phyloP scores from a whole-genome alignment of 257 asterid species.

The Coffea eugenioides region DNA sequence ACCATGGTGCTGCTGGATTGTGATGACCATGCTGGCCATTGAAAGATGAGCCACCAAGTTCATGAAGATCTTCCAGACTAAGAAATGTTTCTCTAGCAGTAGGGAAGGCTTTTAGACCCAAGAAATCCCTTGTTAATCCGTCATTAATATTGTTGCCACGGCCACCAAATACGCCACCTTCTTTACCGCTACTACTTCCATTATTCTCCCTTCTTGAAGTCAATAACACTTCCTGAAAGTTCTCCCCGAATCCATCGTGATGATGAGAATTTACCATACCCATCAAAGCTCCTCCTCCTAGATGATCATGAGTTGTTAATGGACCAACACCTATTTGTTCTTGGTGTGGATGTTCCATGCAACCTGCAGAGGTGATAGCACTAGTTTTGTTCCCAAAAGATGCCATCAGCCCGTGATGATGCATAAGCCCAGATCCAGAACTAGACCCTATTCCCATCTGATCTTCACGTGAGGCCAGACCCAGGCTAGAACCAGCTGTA shows the following conservation, averaged over 20 bases:
- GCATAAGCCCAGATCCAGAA: not conserved
- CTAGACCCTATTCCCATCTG: constrained; percentile 11
- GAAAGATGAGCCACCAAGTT: constrained; percentile 40
- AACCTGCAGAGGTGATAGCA: constrained; percentile 27
- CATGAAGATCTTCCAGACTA: constrained; percentile 44
- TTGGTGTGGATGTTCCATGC: constrained; percentile 32
- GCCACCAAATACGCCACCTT: constrained; percentile 5
- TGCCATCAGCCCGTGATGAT: not conserved
- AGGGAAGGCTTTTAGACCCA: constrained; percentile 53
- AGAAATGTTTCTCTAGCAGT: constrained; percentile 38
- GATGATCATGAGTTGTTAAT: not conserved
- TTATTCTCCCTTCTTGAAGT: constrained; percentile 5
- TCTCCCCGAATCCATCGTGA: not conserved
- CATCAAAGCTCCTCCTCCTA: not conserved
- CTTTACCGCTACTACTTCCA: constrained; percentile 1
- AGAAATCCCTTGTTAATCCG: constrained; percentile 59
- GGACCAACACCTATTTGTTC: not conserved
- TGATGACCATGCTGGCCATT: constrained; percentile 26
- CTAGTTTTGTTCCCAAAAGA: constrained; percentile 19
- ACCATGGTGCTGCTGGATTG: constrained; percentile 45
- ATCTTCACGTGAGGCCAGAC: constrained; percentile 48
- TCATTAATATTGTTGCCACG: constrained; percentile 22
- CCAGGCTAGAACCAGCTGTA: constrained; percentile 35
- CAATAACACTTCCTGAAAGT: not conserved
- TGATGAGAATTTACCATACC: constrained; percentile 2